phyloP scores from a whole-genome alignment of 805 yeast genomes.

The Isabelozyma heimii region DNA sequence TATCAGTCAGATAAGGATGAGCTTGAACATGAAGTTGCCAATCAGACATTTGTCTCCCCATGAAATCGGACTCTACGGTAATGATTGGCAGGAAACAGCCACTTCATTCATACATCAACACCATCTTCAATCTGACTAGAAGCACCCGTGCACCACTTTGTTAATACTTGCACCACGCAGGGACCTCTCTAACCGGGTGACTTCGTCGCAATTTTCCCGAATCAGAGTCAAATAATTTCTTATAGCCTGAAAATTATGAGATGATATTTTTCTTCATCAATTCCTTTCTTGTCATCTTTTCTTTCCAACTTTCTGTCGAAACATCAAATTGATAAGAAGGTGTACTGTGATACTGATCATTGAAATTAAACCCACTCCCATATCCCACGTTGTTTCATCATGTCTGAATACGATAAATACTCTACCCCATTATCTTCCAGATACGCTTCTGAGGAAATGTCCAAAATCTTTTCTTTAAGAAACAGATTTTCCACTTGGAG shows the following conservation, averaged over 20 bases:
- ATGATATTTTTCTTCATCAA: background rate
- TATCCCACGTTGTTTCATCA: conserved; percentile 7
- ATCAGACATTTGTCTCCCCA: background rate
- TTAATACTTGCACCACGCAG: background rate
- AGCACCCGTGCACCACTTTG: background rate
- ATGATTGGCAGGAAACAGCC: no score
- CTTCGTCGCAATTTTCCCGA: background rate
- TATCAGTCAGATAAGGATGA: conserved; percentile 1
- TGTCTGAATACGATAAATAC: conserved; percentile 66
- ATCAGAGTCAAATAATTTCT: background rate
- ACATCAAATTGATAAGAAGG: background rate
- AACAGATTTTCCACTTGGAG: conserved; percentile 98
- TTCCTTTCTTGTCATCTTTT: background rate
- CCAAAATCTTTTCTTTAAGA: conserved; percentile 84
- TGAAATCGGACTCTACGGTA: background rate
- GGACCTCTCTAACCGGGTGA: background rate
- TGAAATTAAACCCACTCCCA: background rate
- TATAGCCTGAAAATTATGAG: background rate
- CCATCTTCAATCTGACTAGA: no score
- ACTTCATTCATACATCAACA: no score
- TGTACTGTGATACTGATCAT: background rate
- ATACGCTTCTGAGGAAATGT: conserved; percentile 98
- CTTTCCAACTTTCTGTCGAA: background rate
- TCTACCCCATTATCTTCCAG: conserved; percentile 93
- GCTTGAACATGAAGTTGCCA: background rate